Base-by-base conservation (phyloP, 169 alveolate species). In the Eimeria acervulina region DNA sequence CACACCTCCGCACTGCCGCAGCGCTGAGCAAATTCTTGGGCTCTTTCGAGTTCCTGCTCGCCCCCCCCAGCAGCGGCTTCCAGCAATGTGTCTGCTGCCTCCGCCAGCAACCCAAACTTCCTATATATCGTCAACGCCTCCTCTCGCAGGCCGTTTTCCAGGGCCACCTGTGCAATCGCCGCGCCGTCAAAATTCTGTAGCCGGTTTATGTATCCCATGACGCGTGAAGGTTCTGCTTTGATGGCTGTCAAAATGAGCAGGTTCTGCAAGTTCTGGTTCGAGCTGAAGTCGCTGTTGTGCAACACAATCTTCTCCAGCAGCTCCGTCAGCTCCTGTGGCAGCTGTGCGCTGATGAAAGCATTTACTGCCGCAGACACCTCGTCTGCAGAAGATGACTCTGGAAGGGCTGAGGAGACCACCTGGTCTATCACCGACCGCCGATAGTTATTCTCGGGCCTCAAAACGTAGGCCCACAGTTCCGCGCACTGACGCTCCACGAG, bases 321-420 rank as follows among this genome's bases (percentile, higher is more conserved):
- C 95, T 99, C 99, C 96, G 99, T 98, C 95, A 99, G 97, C 96
- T 99, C 99, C 90, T 98, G 98, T 80, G 99, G 99, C 96, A 96
- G 98, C 88, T 99, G 99, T 76, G 99, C 99, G 97, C 98, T 99
- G 97, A 99, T 99, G 97, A 99, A 99, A 26, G 99, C 99, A 97
- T 99, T 99, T 90, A 99, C 99, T 1, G 99, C 99, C 42, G 99
- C 98, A 23, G 99, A 98, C 55, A 97, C 98, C 97, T 99, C 99
- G 85, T 99, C 99, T 23, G 99, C 99, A 95, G 99, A 98, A 83
- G 99, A 98, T 52, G 99, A 98, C 97, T 99, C 99, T 21, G 99
- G 99, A 47, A 99, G 98, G 38, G 99, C 99, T 17, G 99, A 97
- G 78, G 99, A 98, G 90, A 99, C 99, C 38, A 99, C 99, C 97